Conservation (phyloP, 2,329 filamentous ascomycete species). For the Juglanconis sp. region DNA sequence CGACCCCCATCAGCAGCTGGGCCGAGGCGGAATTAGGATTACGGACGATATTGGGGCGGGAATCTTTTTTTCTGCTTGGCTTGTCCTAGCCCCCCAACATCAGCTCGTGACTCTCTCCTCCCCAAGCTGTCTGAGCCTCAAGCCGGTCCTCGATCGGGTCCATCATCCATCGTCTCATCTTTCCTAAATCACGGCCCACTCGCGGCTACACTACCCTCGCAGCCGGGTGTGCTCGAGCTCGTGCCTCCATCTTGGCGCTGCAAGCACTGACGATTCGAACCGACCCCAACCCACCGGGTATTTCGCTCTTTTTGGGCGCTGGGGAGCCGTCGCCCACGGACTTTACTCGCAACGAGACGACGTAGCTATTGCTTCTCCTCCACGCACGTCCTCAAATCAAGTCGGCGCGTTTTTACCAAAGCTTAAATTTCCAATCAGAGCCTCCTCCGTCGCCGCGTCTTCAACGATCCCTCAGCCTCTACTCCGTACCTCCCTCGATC, state of each 20-base stretch:
- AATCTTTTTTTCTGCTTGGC: neutral
- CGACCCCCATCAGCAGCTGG: neutral
- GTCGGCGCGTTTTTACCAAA: neutral
- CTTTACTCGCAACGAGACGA: neutral
- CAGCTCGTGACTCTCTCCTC: neutral
- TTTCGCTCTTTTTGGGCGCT: neutral
- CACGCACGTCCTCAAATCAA: neutral
- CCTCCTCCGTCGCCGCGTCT: neutral
- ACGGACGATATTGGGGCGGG: neutral
- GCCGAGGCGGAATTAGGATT: neutral
- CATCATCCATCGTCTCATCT: neutral
- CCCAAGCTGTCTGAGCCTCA: neutral
- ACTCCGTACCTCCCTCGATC: neutral
- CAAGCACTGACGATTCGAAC: conserved; percentile 3
- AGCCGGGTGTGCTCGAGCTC: conserved; percentile 6
- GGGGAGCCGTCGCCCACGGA: neutral
- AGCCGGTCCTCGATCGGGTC: neutral
- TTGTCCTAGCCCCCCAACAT: conserved; percentile 24
- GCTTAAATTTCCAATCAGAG: neutral
- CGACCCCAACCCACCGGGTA: conserved; percentile 3
- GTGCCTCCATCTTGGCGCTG: conserved; percentile 10
- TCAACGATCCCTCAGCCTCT: conserved; percentile 4
- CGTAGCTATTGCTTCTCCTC: neutral
- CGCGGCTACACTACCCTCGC: conserved; percentile 11
- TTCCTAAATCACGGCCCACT: conserved; percentile 15